Percentiles rank a stretch among this genome's conserved stretches.
These are phyloP conservation scores for Plantago ovata DNA, from an alignment of 257 asterid genomes.

Conservation along the genomic window DNA sequence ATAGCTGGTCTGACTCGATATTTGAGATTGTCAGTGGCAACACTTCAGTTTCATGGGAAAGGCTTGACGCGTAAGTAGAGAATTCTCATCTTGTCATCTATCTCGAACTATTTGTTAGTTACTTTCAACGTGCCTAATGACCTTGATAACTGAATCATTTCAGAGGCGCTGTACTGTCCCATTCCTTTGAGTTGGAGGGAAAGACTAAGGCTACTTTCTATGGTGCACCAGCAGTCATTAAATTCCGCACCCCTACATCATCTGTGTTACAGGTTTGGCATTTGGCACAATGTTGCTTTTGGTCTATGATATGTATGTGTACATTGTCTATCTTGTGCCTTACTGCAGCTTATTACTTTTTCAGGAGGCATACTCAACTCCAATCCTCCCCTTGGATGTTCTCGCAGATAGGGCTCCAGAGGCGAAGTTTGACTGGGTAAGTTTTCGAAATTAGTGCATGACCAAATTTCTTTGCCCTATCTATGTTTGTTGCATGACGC, in stretches of 20 bases:
- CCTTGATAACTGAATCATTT: conserved; percentile 19
- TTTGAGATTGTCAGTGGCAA: conserved; percentile 65
- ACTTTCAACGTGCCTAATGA: conserved; percentile 10
- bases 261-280: conserved; percentile 72
- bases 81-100: background rate
- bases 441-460: conserved; percentile 20
- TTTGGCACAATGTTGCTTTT: conserved; percentile 9
- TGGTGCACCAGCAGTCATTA: conserved; percentile 74
- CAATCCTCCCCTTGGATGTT: conserved; percentile 75
- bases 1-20: conserved; percentile 66
- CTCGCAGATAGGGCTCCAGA: conserved; percentile 84
- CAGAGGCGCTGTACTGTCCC: conserved; percentile 74
- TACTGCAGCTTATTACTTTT: conserved; percentile 17
- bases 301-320: conserved; percentile 9
- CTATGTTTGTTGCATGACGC: conserved; percentile 18
- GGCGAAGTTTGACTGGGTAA: conserved; percentile 85
- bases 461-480: background rate
- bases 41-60: conserved; percentile 90
- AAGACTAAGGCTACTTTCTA: conserved; percentile 54
- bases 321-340: conserved; percentile 9
- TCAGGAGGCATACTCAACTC: conserved; percentile 88
- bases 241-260: conserved; percentile 83
- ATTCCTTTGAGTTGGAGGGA: conserved; percentile 87
- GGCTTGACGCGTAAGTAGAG: conserved; percentile 81
- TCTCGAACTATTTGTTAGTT: conserved; percentile 1